Conservation (phyloP, 1,139 yeast genomes). For the Candida neerlandica region DNA sequence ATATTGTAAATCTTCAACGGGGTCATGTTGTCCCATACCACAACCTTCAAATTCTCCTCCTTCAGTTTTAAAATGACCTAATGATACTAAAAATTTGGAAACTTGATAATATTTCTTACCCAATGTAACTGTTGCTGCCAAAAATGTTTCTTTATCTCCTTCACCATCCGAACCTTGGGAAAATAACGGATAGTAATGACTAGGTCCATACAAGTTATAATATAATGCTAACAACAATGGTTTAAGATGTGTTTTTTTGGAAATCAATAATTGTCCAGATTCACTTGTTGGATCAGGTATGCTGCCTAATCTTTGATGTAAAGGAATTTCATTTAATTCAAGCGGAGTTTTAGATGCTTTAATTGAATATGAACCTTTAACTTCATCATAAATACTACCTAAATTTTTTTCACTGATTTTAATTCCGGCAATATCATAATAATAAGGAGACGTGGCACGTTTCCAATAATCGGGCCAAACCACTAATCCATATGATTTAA, state of each 20-base stretch:
- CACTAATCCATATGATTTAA: slow-evolving; percentile 35
- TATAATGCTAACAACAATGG: slow-evolving; percentile 70
- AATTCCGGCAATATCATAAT: slow-evolving; percentile 41
- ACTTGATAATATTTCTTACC: slow-evolving; percentile 68
- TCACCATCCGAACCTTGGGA: slow-evolving; percentile 88
- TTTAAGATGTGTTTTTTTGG: slow-evolving; percentile 64
- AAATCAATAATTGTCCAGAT: slow-evolving; percentile 77
- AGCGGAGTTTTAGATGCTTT: slow-evolving; percentile 1
- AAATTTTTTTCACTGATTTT: slow-evolving; percentile 26
- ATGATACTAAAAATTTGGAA: slow-evolving; percentile 54
- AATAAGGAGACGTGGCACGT: slow-evolving; percentile 47
- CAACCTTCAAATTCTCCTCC: slow-evolving; percentile 54
- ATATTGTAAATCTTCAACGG: slow-evolving; percentile 54
- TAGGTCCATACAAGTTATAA: slow-evolving; percentile 80
- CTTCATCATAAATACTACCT: slow-evolving; percentile 36
- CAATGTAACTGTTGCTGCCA: slow-evolving; percentile 75
- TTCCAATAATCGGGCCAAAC: slow-evolving; percentile 55
- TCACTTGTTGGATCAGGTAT: slow-evolving; percentile 83
- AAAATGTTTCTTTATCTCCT: slow-evolving; percentile 88
- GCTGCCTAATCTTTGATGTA: slow-evolving; percentile 69
- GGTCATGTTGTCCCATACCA: slow-evolving; percentile 77
- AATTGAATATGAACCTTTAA: slow-evolving; percentile 23
- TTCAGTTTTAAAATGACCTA: slow-evolving; percentile 47
- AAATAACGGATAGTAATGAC: slow-evolving; percentile 77
- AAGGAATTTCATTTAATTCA: slow-evolving; percentile 42